Evolutionary conservation across 163 green algal genomes (phyloP).

Genomic region (Prototheca stagnorum): DNA sequence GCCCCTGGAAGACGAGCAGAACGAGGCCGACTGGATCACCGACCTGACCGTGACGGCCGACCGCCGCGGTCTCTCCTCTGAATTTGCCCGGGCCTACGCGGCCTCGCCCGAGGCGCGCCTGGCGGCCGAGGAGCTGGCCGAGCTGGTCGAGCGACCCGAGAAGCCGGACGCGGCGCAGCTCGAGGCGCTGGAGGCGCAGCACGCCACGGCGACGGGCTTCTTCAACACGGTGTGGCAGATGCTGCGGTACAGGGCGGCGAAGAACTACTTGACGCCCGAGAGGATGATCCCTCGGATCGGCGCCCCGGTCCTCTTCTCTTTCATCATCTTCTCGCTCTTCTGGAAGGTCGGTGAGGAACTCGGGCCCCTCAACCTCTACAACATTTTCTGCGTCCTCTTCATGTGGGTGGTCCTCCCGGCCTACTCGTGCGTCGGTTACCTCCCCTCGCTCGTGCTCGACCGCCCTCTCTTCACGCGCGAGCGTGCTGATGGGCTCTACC

Average conservation of each 20-base stretch:
- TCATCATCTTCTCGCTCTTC: conserved; percentile 44
- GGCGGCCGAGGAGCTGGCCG: conserved; percentile 21
- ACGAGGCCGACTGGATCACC: no score
- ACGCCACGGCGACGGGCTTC: no score
- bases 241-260: conserved; percentile 23
- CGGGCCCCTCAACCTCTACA: conserved; percentile 3
- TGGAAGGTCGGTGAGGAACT: conserved; percentile 19
- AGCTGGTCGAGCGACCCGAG: conserved; percentile 8
- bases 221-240: conserved; percentile 5
- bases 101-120: no score
- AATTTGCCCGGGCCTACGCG: no score
- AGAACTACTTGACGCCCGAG: conserved; percentile 32
- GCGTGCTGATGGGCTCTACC: conserved; percentile 64
- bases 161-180: conserved; percentile 8
- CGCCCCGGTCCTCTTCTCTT: conserved; percentile 28
- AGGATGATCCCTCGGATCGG: no score
- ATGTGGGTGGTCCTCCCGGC: conserved; percentile 26
- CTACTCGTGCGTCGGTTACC: conserved; percentile 24
- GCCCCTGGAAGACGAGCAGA: no score
- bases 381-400: conserved; percentile 26
- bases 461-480: conserved; percentile 35
- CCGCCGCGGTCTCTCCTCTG: no score
- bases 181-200: conserved; percentile 1
- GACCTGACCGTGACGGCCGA: no score
- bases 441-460: conserved; percentile 29